Evolutionary conservation across 768 basidiomycete genomes (phyloP), one percentile per base, ranked within the genome.

Genomic region (Pleurotus giganteus): DNA sequence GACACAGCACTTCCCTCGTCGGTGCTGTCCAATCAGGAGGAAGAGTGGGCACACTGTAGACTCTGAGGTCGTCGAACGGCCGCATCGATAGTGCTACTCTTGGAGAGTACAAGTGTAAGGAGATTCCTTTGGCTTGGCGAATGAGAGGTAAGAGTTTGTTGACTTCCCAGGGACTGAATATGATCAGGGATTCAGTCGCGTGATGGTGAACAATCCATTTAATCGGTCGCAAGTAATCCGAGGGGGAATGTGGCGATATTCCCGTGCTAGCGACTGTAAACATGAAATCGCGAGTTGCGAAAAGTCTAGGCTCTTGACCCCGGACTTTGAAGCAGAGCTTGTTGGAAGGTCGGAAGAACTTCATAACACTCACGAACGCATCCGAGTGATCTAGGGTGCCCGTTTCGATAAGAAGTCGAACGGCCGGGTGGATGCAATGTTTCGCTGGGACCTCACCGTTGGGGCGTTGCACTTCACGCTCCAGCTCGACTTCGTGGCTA

Each of bases 51-150:
- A 71, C 45, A 21, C 57, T 56, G 41, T 62, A 64, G 53, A 72
- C 66, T n/a, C 49, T 41, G 43, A 75, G 59, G 57, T 71, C 54
- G 57, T 81, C 79, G 32, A 71, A 68, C 3, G 74, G 57, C 17
- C 57, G 60, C 68, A 71, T 74, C 4, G 61, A 61, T 37, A 61
- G 57, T 1, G 61, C 69, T 39, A 69, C 69, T 1, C 72, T 64
- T 7, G 78, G 73, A 0, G 75, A 62, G 56, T 81, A 81, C 3
- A 73, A 41, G 56, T 79, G 76, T 15, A 81, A 68, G 46, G 67
- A 65, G 1, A 77, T 72, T 4, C 54, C 17, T 6, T 60, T 60
- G 58, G 66, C 68, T 32, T 44, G 36, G 11, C 68, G 67, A 46
- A 81, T 75, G 17, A 43, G 39, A 0, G 68, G 66, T 1, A 79